Conservation (phyloP, 345 rosid genomes). For the Noccaea caerulescens region DNA sequence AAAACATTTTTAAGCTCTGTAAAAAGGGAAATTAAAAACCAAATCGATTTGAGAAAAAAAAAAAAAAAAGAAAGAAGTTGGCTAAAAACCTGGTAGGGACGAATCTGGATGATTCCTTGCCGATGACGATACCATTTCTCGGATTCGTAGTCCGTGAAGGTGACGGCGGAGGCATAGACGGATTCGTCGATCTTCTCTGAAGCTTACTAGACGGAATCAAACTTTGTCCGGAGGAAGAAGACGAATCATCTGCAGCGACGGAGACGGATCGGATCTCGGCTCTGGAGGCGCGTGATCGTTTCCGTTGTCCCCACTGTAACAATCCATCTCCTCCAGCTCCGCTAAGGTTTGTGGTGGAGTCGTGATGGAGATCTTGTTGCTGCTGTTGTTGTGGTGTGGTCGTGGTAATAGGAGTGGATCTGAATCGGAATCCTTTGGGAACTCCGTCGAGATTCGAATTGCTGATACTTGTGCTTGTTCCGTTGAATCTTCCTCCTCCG, state of each 20-base stretch:
- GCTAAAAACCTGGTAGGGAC: constrained; percentile 49
- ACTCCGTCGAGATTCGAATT: constrained; percentile 33
- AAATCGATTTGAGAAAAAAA: constrained; percentile 8
- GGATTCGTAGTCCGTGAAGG: constrained; percentile 13
- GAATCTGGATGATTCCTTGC: constrained; percentile 48
- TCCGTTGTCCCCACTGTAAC: constrained; percentile 68
- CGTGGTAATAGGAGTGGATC: constrained; percentile 31
- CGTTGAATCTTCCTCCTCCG: constrained; percentile 20
- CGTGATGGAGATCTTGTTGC: constrained; percentile 31
- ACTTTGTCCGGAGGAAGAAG: constrained; percentile 39
- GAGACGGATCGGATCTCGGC: constrained; percentile 51
- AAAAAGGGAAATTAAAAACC: constrained; percentile 5
- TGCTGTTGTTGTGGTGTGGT: constrained; percentile 28
- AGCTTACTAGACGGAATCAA: constrained; percentile 12
- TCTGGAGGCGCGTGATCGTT: constrained; percentile 61
- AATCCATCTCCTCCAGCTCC: constrained; percentile 47
- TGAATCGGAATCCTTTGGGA: constrained; percentile 42
- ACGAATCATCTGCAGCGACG: constrained; percentile 39
- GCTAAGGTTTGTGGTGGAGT: background rate
- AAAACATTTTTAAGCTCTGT: background rate
- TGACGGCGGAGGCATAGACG: constrained; percentile 34
- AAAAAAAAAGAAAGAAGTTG: background rate
- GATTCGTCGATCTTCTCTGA: constrained; percentile 27
- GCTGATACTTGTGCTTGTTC: constrained; percentile 27
- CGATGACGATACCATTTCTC: constrained; percentile 40